Conservation (phyloP, 2,329 filamentous ascomycete genomes). For the Pyrenochaeta sp. region DNA sequence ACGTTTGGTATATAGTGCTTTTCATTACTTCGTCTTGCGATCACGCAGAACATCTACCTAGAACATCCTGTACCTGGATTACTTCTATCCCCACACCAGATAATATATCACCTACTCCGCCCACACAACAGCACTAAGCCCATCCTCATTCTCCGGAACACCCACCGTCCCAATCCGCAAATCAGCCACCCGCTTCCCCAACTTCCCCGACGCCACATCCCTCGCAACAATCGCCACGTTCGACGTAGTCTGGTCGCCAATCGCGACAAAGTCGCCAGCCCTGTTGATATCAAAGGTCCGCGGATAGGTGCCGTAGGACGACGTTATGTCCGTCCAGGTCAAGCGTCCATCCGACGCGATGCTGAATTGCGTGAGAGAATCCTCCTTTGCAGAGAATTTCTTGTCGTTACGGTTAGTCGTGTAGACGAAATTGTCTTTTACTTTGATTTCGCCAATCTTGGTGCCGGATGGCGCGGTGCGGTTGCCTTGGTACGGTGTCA, state of each 20-base stretch:
- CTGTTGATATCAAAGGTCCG: conserved; percentile 48
- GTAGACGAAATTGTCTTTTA: conserved; percentile 46
- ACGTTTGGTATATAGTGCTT: too few species aligned
- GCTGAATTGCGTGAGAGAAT: conserved; percentile 46
- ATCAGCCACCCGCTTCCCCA: conserved; percentile 34
- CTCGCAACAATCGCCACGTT: conserved; percentile 45
- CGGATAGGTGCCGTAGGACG: conserved; percentile 44
- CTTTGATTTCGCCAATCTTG: conserved; percentile 45
- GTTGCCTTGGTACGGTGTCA: conserved; percentile 45
- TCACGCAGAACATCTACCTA: too few species aligned
- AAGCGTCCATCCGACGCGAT: conserved; percentile 40
- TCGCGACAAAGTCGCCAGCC: conserved; percentile 40
- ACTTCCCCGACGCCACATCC: conserved; percentile 35
- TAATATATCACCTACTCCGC: conserved; percentile 33
- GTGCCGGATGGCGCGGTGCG: conserved; percentile 34
- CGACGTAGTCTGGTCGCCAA: conserved; percentile 43
- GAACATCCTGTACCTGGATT: too few species aligned
- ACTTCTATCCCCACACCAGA: too few species aligned
- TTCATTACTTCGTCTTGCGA: too few species aligned
- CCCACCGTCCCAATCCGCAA: conserved; percentile 38
- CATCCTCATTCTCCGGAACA: conserved; percentile 41
- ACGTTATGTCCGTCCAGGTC: conserved; percentile 38
- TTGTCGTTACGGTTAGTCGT: conserved; percentile 48
- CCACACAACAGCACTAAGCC: conserved; percentile 46
- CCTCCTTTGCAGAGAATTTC: conserved; percentile 39